phyloP scores from a whole-genome alignment of 139 green algal species.

The Chlorella sp. region DNA sequence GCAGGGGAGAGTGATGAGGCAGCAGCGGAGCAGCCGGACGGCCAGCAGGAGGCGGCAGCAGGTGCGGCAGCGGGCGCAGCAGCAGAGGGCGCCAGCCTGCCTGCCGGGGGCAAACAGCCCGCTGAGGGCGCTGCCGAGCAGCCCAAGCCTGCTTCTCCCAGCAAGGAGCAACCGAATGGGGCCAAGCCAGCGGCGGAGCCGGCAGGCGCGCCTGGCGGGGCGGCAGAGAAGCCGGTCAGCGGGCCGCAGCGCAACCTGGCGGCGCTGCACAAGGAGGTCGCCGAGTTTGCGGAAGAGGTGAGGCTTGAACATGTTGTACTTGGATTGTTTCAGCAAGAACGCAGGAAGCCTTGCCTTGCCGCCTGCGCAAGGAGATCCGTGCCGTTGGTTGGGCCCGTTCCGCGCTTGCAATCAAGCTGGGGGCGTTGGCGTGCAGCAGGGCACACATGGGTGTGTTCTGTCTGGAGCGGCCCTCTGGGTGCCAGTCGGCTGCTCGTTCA shows the following conservation, averaged over 20 bases:
- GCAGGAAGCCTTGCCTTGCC: too few relatives aligned
- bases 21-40: background rate
- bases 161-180: too few relatives aligned
- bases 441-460: too few relatives aligned
- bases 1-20: background rate
- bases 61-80: background rate
- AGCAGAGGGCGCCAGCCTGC: background rate
- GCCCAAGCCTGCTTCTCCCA: background rate
- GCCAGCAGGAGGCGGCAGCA: background rate
- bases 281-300: conserved; percentile 16
- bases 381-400: too few relatives aligned
- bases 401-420: too few relatives aligned
- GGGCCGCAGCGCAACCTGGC: conserved; percentile 2
- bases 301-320: background rate
- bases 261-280: conserved; percentile 28
- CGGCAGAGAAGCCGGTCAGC: background rate
- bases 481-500: too few relatives aligned
- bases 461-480: too few relatives aligned
- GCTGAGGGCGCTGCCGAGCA: background rate
- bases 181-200: background rate
- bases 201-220: background rate
- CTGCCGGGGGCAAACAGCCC: background rate
- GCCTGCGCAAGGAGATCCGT: too few relatives aligned
- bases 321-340: too few relatives aligned
- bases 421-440: too few relatives aligned